Conservation (phyloP, 768 basidiomycete species). For the Astraeus odoratus region DNA sequence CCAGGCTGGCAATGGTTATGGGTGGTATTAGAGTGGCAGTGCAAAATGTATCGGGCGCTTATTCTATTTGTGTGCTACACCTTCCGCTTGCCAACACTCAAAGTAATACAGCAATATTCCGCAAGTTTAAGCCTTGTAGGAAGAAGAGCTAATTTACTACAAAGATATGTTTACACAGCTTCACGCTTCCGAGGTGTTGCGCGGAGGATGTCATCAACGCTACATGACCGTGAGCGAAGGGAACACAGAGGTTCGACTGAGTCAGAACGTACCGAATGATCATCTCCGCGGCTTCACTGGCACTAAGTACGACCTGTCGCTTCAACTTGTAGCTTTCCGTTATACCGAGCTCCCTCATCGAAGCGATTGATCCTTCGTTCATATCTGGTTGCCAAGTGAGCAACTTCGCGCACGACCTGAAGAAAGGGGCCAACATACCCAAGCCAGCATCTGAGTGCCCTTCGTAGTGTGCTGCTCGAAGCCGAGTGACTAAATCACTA, state of each 20-base stretch:
- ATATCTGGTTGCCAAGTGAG: slow-evolving; percentile 53
- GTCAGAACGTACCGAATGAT: slow-evolving; percentile 86
- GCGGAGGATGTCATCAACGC: slow-evolving; percentile 89
- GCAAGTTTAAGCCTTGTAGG: too few species aligned
- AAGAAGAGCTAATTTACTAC: background rate
- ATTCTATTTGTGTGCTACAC: too few species aligned
- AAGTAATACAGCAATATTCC: too few species aligned
- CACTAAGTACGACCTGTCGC: slow-evolving; percentile 88
- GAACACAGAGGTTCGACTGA: background rate
- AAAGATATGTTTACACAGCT: slow-evolving; percentile 42
- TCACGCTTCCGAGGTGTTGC: slow-evolving; percentile 83
- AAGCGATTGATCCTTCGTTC: slow-evolving; percentile 76
- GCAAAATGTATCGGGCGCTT: too few species aligned
- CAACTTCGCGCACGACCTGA: background rate
- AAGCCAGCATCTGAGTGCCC: slow-evolving; percentile 82
- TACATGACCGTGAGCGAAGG: slow-evolving; percentile 22
- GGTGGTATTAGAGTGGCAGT: too few species aligned
- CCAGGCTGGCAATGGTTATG: too few species aligned
- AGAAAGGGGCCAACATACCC: slow-evolving; percentile 41
- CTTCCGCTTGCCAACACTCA: too few species aligned
- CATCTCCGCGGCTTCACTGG: slow-evolving; percentile 97
- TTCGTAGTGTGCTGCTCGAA: slow-evolving; percentile 92
- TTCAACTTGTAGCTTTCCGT: slow-evolving; percentile 99
- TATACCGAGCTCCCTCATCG: slow-evolving; percentile 82
- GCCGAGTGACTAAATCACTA: slow-evolving; percentile 84